Evolutionary conservation across 768 basidiomycete species (phyloP).

Genomic region (Leccinum subgranulosum): DNA sequence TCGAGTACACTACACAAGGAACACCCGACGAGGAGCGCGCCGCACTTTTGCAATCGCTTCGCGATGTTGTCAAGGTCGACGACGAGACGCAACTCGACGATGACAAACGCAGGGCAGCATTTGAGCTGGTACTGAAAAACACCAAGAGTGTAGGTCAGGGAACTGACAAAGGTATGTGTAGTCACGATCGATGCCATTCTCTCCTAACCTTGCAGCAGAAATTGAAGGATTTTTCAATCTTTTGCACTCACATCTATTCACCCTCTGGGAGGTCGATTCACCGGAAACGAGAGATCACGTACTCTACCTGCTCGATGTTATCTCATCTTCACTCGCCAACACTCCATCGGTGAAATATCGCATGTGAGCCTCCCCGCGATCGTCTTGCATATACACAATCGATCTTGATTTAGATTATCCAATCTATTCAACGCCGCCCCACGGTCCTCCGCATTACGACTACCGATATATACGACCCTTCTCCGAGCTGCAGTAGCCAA

Average conservation of each 20-base stretch:
- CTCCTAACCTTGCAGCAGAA: conserved; percentile 41
- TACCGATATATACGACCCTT: conserved; percentile 59
- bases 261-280: conserved; percentile 53
- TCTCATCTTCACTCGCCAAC: conserved; percentile 53
- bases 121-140: conserved; percentile 59
- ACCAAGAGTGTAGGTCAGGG: conserved; percentile 74
- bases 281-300: conserved; percentile 54
- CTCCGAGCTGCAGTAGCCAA: conserved; percentile 57
- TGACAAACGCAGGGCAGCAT: conserved; percentile 47
- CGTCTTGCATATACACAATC: neutral
- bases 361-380: conserved; percentile 43
- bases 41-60: conserved; percentile 62
- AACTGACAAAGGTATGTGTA: conserved; percentile 62
- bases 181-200: neutral
- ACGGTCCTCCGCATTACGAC: conserved; percentile 59
- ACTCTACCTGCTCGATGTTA: conserved; percentile 47
- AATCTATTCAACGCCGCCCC: conserved; percentile 81
- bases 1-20: conserved; percentile 67
- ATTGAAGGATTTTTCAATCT: conserved; percentile 89
- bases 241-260: conserved; percentile 67
- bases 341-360: conserved; percentile 67
- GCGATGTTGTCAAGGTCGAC: conserved; percentile 51
- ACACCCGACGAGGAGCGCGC: conserved; percentile 67
- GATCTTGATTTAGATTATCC: conserved; percentile 51
- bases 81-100: conserved; percentile 55